phyloP scores from a whole-genome alignment of 148 eudicot species.

The Vaccinium corymbosum region DNA sequence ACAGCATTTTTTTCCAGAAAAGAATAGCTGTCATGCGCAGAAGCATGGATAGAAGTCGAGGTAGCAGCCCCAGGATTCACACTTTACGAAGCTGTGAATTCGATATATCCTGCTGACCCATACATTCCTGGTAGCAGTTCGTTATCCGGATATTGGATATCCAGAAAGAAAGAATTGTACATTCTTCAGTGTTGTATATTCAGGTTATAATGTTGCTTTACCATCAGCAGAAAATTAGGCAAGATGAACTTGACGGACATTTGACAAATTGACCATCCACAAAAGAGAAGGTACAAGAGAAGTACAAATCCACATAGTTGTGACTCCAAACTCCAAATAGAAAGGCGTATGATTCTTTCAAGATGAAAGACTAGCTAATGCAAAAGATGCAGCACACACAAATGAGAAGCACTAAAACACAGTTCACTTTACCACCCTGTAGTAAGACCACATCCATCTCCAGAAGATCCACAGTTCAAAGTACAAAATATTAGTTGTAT shows the following conservation, averaged over 20 bases:
- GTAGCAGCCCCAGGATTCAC: no score
- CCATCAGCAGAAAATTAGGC: not conserved
- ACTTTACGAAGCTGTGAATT: no score
- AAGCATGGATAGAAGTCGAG: no score
- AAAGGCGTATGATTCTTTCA: not conserved
- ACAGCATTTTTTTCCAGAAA: no score
- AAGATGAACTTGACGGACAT: not conserved
- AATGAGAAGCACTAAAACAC: not conserved
- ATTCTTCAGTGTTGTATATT: not conserved
- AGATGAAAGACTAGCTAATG: not conserved
- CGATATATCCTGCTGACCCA: no score
- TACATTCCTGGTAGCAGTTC: no score
- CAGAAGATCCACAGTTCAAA: not conserved
- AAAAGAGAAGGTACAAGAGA: not conserved
- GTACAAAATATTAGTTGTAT: not conserved
- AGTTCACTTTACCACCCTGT: not conserved
- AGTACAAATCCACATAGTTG: not conserved
- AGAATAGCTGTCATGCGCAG: no score
- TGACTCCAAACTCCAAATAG: not conserved
- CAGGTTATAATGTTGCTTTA: constrained; percentile 1
- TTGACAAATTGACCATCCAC: not conserved
- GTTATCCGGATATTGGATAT: no score
- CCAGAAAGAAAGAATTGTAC: no score
- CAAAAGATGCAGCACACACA: not conserved
- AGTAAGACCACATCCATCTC: not conserved